phyloP scores from a whole-genome alignment of 1,284 basidiomycete species.

The Apiotrichum akiyoshidainum region DNA sequence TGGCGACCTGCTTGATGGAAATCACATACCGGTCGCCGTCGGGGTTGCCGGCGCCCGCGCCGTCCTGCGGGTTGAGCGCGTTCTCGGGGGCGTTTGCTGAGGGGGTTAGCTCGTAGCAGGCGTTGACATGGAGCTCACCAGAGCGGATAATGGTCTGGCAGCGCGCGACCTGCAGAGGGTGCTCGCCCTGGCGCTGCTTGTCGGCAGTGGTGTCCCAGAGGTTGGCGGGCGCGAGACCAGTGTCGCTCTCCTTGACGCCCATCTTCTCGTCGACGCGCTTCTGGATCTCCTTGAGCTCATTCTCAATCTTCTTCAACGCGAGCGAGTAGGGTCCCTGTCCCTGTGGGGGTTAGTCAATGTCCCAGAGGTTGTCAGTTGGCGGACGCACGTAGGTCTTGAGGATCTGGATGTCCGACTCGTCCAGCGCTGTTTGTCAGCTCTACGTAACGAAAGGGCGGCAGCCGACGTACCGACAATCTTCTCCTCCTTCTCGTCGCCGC shows the following conservation, averaged over 20 bases:
- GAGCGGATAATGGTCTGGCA: slow-evolving; percentile 97
- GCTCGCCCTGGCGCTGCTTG: slow-evolving; percentile 75
- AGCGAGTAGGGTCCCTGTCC: slow-evolving; percentile 96
- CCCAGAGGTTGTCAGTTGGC: neutral
- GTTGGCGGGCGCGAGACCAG: slow-evolving; percentile 93
- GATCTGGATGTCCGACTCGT: slow-evolving; percentile 98
- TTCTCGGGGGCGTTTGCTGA: slow-evolving; percentile 65
- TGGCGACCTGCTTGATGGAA: slow-evolving; percentile 99
- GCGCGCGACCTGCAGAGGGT: slow-evolving; percentile 91
- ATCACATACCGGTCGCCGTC: slow-evolving; percentile 99
- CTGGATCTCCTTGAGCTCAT: slow-evolving; percentile 93
- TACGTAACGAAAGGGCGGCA: neutral
- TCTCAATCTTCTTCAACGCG: slow-evolving; percentile 82
- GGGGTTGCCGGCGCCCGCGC: slow-evolving; percentile 50
- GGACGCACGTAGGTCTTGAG: slow-evolving; percentile 87
- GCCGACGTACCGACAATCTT: slow-evolving; percentile 75
- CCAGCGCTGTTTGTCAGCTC: slow-evolving; percentile 64
- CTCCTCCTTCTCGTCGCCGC: slow-evolving; percentile 80
- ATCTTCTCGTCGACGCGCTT: slow-evolving; percentile 97
- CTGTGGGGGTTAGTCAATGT: slow-evolving; percentile 51
- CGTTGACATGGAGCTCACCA: slow-evolving; percentile 32
- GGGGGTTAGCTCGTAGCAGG: no score
- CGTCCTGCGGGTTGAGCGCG: slow-evolving; percentile 48
- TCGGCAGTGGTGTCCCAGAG: slow-evolving; percentile 92
- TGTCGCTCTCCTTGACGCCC: slow-evolving; percentile 98